Percentiles rank a stretch among this genome's conserved stretches.
These are phyloP conservation scores for Leccinum barrowsii DNA, from an alignment of 768 basidiomycete species.

Conservation along the genomic window DNA sequence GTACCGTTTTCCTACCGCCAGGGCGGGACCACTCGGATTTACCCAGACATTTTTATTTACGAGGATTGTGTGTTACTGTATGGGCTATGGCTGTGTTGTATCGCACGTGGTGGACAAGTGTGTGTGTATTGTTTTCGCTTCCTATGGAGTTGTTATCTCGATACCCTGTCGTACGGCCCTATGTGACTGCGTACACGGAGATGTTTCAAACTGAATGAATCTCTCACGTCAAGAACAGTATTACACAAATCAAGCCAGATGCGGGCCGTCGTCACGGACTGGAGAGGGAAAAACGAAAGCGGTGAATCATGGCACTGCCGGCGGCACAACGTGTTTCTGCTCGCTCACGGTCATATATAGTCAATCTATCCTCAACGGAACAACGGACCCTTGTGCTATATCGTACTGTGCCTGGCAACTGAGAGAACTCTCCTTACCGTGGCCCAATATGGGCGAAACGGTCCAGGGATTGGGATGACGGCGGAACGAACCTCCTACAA, in stretches of 20 bases:
- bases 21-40: neutral
- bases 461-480: neutral
- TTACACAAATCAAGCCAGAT: neutral
- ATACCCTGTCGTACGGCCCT: conserved; percentile 8
- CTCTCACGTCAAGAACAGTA: neutral
- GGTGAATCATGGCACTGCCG: conserved; percentile 3
- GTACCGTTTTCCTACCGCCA: neutral
- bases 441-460: neutral
- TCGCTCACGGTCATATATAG: neutral
- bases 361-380: neutral
- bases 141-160: neutral
- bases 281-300: neutral
- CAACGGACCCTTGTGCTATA: neutral
- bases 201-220: neutral
- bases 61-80: conserved; percentile 1
- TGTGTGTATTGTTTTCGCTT: conserved; percentile 5
- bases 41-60: neutral
- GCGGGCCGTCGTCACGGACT: neutral
- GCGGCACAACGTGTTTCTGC: neutral
- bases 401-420: conserved; percentile 18
- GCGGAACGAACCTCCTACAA: neutral
- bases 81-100: conserved; percentile 8
- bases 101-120: neutral
- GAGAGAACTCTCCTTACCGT: neutral
- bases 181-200: neutral